Percentiles rank a stretch among this genome's conserved stretches.
Conservation (phyloP, 2,329 filamentous ascomycete genomes). For the Paraconiothyrium brasiliense region DNA sequence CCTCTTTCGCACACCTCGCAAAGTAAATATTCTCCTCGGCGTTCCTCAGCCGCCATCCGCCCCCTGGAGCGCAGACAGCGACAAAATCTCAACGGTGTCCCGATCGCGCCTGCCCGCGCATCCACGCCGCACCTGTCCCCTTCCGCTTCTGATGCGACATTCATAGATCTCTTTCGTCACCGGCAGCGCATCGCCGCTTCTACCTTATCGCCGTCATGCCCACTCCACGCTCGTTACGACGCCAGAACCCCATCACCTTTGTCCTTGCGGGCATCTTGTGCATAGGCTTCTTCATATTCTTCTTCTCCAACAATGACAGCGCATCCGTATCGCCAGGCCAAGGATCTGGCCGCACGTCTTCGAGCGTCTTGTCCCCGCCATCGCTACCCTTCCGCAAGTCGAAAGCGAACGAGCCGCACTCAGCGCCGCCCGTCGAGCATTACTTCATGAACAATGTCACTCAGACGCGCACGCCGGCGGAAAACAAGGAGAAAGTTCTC, state of each 20-base stretch:
- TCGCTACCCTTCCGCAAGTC: slow-evolving; percentile 78
- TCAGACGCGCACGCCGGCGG: slow-evolving; percentile 76
- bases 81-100: slow-evolving; percentile 39
- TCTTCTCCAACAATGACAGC: slow-evolving; percentile 70
- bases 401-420: slow-evolving; percentile 61
- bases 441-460: slow-evolving; percentile 97
- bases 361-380: slow-evolving; percentile 76
- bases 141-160: slow-evolving; percentile 44
- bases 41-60: not conserved
- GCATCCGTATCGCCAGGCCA: slow-evolving; percentile 59
- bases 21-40: not conserved
- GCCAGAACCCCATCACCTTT: slow-evolving; percentile 80
- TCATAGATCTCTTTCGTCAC: slow-evolving; percentile 36
- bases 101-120: slow-evolving; percentile 32
- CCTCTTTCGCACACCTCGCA: not conserved
- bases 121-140: slow-evolving; percentile 16
- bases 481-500: slow-evolving; percentile 84
- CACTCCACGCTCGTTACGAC: slow-evolving; percentile 74
- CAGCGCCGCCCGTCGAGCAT: slow-evolving; percentile 85
- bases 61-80: slow-evolving; percentile 19
- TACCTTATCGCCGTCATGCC: slow-evolving; percentile 58
- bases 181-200: slow-evolving; percentile 45
- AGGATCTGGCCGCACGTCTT: slow-evolving; percentile 65
- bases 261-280: slow-evolving; percentile 75
- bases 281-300: slow-evolving; percentile 66